These are phyloP conservation scores for Hypsizygus ulmarius DNA, from an alignment of 1,284 basidiomycete genomes.

Conservation along the genomic window DNA sequence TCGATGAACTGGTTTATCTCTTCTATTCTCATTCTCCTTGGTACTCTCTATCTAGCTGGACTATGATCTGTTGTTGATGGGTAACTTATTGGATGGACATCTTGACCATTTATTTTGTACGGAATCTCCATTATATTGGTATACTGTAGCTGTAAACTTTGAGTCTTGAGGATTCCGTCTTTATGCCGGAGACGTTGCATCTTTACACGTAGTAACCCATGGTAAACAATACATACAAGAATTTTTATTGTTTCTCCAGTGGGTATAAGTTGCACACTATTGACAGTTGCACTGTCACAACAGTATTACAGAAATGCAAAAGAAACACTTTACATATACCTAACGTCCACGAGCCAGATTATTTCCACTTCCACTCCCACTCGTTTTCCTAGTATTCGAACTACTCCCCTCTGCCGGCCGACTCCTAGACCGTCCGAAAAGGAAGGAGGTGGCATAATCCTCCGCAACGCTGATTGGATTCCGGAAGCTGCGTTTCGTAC, in stretches of 20 bases:
- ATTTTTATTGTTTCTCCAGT: not conserved
- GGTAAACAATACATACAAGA: not conserved
- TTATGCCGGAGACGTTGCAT: not conserved
- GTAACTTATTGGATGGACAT: not conserved
- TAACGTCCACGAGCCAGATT: slow-evolving; percentile 11
- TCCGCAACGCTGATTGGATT: slow-evolving; percentile 67
- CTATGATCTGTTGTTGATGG: not conserved
- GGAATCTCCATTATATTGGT: no score
- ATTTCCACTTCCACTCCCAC: slow-evolving; percentile 14
- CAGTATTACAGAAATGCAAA: not conserved
- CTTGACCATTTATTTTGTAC: not conserved
- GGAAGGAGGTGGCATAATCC: slow-evolving; percentile 59
- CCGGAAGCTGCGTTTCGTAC: slow-evolving; percentile 60
- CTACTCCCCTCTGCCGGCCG: slow-evolving; percentile 17
- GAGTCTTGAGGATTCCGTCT: no score
- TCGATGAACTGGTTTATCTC: not conserved
- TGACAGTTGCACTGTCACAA: slow-evolving; percentile 1
- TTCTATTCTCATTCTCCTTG: no score
- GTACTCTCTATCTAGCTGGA: not conserved
- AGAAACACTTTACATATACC: slow-evolving; percentile 1
- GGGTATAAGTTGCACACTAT: slow-evolving; percentile 1
- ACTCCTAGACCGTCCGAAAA: slow-evolving; percentile 48
- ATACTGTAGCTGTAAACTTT: no score
- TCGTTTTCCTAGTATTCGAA: slow-evolving; percentile 13
- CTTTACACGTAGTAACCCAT: not conserved